Conservation (phyloP, 371 early-diverging fungal species). For the Rhizopus delemar region DNA sequence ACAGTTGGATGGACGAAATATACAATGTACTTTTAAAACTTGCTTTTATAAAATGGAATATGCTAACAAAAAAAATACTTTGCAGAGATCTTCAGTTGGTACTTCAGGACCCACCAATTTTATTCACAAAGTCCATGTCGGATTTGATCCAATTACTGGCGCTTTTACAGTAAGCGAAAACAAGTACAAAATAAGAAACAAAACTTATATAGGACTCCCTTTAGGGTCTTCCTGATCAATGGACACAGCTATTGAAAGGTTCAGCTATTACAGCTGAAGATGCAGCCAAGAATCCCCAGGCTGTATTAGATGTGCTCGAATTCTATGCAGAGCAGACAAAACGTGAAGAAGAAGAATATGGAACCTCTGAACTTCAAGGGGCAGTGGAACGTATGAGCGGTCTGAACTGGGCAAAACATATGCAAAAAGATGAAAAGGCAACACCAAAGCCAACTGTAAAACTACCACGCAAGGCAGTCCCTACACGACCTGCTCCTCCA, state of each 20-base stretch:
- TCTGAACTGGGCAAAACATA: slow-evolving; percentile 31
- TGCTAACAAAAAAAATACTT: not conserved
- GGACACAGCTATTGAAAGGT: slow-evolving; percentile 86
- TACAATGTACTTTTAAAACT: slow-evolving; percentile 62
- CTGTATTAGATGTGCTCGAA: slow-evolving; percentile 93
- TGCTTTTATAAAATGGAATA: not conserved
- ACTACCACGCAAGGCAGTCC: slow-evolving; percentile 22
- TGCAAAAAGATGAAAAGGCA: slow-evolving; percentile 16
- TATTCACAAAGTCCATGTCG: slow-evolving; percentile 93
- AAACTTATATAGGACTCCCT: not conserved
- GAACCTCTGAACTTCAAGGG: slow-evolving; percentile 31
- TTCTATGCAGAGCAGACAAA: slow-evolving; percentile 89
- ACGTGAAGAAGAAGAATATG: slow-evolving; percentile 55
- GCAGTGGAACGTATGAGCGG: slow-evolving; percentile 35
- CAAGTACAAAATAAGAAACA: too few relatives aligned
- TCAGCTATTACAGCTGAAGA: slow-evolving; percentile 95
- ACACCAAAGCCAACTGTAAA: slow-evolving; percentile 17
- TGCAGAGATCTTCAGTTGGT: slow-evolving; percentile 80
- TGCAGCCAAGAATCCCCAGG: slow-evolving; percentile 94
- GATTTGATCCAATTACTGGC: slow-evolving; percentile 91
- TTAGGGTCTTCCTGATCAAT: slow-evolving; percentile 91
- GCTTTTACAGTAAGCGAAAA: slow-evolving; percentile 74
- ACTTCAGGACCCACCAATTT: slow-evolving; percentile 92
- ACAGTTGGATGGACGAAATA: slow-evolving; percentile 95
- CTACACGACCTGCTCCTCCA: slow-evolving; percentile 27